These are phyloP conservation scores for Nemania sp. DNA, from an alignment of 2,329 filamentous ascomycete species.

Conservation along the genomic window DNA sequence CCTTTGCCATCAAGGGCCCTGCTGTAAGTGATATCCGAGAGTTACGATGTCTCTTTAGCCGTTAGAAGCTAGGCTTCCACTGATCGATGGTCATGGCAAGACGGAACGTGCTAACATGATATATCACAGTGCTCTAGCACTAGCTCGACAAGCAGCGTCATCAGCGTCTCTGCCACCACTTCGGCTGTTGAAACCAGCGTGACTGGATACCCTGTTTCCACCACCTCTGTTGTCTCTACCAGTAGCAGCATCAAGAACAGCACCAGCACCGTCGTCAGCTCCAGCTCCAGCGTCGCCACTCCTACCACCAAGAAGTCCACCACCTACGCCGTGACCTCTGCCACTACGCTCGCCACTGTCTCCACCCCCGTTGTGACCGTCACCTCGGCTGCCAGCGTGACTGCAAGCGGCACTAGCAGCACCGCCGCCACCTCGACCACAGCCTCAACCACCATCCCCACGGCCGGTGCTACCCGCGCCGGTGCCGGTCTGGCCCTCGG, in stretches of 20 bases:
- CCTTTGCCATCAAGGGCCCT: constrained; percentile 64
- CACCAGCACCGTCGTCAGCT: constrained; percentile 11
- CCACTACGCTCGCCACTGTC: constrained; percentile 12
- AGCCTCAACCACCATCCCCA: constrained; percentile 33
- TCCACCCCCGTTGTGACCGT: constrained; percentile 23
- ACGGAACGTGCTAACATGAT: constrained; percentile 7
- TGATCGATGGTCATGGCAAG: not conserved
- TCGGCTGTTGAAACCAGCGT: constrained; percentile 16
- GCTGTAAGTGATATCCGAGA: constrained; percentile 32
- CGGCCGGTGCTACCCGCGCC: constrained; percentile 50
- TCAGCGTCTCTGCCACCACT: constrained; percentile 4
- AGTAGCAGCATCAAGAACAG: constrained; percentile 17
- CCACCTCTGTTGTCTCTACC: constrained; percentile 3
- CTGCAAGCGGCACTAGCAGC: constrained; percentile 6
- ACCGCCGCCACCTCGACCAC: constrained; percentile 20
- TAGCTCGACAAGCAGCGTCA: constrained; percentile 13
- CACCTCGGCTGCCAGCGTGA: constrained; percentile 3
- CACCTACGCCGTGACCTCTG: not conserved
- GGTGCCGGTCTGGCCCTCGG: constrained; percentile 57
- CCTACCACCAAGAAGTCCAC: constrained; percentile 15
- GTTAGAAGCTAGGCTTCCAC: not conserved
- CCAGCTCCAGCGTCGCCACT: constrained; percentile 11
- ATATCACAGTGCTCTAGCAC: constrained; percentile 26
- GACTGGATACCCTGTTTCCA: not conserved
- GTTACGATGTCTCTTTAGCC: not conserved